Evolutionary conservation across 177 flowering plant genomes (phyloP), one percentile per base, ranked within the genome.

Genomic region (Vitis hybrid): DNA sequence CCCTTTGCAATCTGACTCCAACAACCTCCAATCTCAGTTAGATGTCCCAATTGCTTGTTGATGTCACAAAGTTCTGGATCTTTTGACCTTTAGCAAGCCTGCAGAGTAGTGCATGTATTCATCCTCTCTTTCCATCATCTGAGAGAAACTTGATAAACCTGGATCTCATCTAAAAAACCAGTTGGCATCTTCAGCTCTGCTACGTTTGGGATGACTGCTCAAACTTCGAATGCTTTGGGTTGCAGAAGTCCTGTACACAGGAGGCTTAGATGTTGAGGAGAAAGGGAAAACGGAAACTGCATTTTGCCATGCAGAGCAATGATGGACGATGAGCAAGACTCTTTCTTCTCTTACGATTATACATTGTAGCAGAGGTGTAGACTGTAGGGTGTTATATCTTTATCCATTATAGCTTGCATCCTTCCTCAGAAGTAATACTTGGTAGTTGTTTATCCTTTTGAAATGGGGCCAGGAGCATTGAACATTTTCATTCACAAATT

Each of bases 1-100:
- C 60, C 99, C 99, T 65, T 70, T 93, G 75, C 58, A 73, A 18
- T 51, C 59, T 20, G 78, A 52, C 6, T 49, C 82, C 2, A 85
- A 75, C 2, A 68, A 26, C 52, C 4, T 56, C 19, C 72, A 78
- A 66, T 45, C 84, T 66, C 31, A 77, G 55, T 51, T 67, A 49
- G 78, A 70, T n/a, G 60, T 75, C 55, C 72, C 86, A 51, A 79
- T 74, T 58, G 84, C 79, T 3, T 76, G 79, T 70, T 89, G 80
- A 83, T 80, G 58, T 51, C 22, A 16, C 1, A 16, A 64, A 59
- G 15, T 51, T 15, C 22, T 9, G 16, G 59, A 22, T 56, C 9
- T 20, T 51, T 53, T 31, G 45, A n/a, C 20, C 26, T 26, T 45
- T 63, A 10, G 55, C 48, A 39, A 51, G 52, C 58, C 26, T 19